These are phyloP conservation scores for Phytophthora multivora DNA, from an alignment of 352 stramenopile genomes.

Conservation along the genomic window DNA sequence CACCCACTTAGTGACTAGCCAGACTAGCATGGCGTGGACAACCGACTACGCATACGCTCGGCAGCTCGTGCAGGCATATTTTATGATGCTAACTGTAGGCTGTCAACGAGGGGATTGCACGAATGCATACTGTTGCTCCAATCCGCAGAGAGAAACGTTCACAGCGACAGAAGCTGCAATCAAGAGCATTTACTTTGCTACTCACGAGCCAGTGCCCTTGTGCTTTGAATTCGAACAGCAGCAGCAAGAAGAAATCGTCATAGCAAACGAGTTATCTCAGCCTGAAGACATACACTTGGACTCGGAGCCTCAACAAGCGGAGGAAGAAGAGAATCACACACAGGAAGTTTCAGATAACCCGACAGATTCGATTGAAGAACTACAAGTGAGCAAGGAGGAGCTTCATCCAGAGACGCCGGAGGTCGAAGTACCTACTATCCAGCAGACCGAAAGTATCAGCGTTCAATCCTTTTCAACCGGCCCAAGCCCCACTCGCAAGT, in stretches of 20 bases:
- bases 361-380: neutral
- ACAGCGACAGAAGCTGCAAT: slow-evolving; percentile 51
- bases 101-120: slow-evolving; percentile 39
- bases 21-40: slow-evolving; percentile 15
- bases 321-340: slow-evolving; percentile 19
- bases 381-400: slow-evolving; percentile 11
- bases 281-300: neutral
- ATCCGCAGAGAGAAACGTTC: slow-evolving; percentile 16
- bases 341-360: neutral
- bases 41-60: slow-evolving; percentile 46
- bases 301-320: slow-evolving; percentile 1
- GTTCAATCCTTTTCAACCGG: neutral
- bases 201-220: slow-evolving; percentile 41
- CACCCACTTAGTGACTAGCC: neutral
- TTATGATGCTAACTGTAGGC: slow-evolving; percentile 61
- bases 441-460: slow-evolving; percentile 10
- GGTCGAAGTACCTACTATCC: slow-evolving; percentile 13
- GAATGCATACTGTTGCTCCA: slow-evolving; percentile 50
- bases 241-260: neutral
- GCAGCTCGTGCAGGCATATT: slow-evolving; percentile 67
- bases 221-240: slow-evolving; percentile 34
- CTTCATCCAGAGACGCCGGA: slow-evolving; percentile 40
- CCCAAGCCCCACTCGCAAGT: slow-evolving; percentile 17
- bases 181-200: slow-evolving; percentile 56
- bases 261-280: neutral